Conservation (phyloP, 1,139 yeast species). For the Yamadazyma sp. region DNA sequence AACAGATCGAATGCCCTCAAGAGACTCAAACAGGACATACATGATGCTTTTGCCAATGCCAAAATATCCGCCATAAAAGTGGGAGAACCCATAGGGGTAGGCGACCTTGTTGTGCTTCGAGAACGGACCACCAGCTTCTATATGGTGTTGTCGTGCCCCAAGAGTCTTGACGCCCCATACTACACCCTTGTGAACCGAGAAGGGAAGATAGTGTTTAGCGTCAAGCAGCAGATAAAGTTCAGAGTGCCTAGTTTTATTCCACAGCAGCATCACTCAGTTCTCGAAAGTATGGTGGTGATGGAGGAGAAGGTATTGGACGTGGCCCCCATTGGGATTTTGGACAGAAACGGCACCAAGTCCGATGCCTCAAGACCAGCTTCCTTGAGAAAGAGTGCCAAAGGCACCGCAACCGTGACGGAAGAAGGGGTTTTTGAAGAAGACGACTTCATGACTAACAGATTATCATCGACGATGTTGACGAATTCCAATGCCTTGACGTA, state of each 20-base stretch:
- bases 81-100: conserved; percentile 28
- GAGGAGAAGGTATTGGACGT: conserved; percentile 34
- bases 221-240: conserved; percentile 43
- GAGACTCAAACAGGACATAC: conserved; percentile 12
- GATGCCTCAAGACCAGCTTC: conserved; percentile 21
- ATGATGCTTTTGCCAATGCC: conserved; percentile 21
- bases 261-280: conserved; percentile 16
- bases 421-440: conserved; percentile 14
- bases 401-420: conserved; percentile 2
- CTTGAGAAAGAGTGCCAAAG: conserved; percentile 15
- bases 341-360: conserved; percentile 30
- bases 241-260: conserved; percentile 60
- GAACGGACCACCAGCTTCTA: conserved; percentile 32
- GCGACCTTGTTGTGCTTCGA: conserved; percentile 39
- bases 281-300: conserved; percentile 27
- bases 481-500: conserved; percentile 39
- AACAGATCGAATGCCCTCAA: neutral
- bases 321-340: conserved; percentile 44
- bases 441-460: conserved; percentile 38
- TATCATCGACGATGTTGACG: conserved; percentile 37
- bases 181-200: conserved; percentile 56
- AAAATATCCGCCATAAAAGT: conserved; percentile 25
- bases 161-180: conserved; percentile 22
- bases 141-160: conserved; percentile 35
- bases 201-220: conserved; percentile 56